Evolutionary conservation across 2,329 filamentous ascomycete species (phyloP), one percentile per base, ranked within the genome.

Genomic region (Coniochaeta sp.): DNA sequence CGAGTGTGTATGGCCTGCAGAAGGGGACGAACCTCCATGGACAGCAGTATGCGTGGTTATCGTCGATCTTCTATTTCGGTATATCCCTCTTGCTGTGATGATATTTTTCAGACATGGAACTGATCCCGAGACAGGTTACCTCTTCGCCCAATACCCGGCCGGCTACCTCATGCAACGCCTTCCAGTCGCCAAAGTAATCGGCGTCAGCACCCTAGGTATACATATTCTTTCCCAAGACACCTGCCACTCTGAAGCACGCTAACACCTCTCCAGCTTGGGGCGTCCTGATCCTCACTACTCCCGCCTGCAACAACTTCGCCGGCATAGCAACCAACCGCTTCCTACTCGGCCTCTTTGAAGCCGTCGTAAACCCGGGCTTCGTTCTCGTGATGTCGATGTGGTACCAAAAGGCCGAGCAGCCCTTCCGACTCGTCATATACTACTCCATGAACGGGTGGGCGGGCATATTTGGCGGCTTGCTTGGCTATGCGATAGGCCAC

Each of bases 401-500:
- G 78, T 64, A 63, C 53, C 57, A 53, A n/a, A 52, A 56, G 27
- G 61, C 65, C 2, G 74, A 79, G 59, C 76, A 78, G 57, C 74
- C 74, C 0, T 62, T 81, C 4, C 72, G 79, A 0, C 68, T 80
- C 6, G 77, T 77, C 48, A 67, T 73, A 1, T 83, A 78, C 63
- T 82, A 81, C 58, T 76, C 75, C 55, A 58, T 57, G 51, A 82
- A 83, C 56, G 81, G 81, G 2, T 69, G 83, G 12, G 80, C 78
- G 2, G 81, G 78, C 12, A 81, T 82, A 74, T 79, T 83, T 51
- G 81, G 81, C n/a, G 78, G 74, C 1, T 62, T 82, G 1, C 71
- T 82, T 9, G 77, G 77, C 1, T 83, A 82, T 55, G 81, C 76
- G 5, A 71, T 84, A 9, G 81, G 81, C 1, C 78, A 83, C 58